Percentiles rank a stretch among this genome's conserved stretches.
phyloP scores from a whole-genome alignment of 345 rosid species.

The Mangifera indica region DNA sequence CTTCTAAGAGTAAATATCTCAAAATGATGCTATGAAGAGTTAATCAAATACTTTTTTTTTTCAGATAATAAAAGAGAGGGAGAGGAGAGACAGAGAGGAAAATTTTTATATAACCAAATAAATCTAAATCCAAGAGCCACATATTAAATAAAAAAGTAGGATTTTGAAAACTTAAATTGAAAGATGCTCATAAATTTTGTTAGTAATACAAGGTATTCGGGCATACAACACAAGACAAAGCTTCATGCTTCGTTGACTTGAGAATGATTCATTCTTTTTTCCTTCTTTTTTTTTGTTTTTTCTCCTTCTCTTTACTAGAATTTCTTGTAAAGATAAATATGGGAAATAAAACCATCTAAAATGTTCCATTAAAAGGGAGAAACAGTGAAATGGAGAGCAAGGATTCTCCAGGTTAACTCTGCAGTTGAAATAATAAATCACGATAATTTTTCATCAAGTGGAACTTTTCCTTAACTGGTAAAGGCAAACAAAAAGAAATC shows the following conservation, averaged over 20 bases:
- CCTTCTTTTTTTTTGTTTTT: background rate
- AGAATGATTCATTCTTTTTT: background rate
- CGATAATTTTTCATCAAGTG: background rate
- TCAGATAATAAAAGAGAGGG: background rate
- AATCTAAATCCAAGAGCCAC: background rate
- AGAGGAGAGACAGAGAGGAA: background rate
- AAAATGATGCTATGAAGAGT: background rate
- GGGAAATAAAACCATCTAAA: background rate
- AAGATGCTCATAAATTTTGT: background rate
- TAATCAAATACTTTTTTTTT: background rate
- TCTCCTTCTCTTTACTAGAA: background rate
- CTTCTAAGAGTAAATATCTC: constrained; percentile 3
- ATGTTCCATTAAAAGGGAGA: background rate
- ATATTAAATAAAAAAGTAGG: background rate
- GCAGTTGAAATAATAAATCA: constrained; percentile 5
- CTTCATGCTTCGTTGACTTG: constrained; percentile 10
- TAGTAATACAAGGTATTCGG: background rate
- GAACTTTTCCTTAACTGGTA: constrained; percentile 1
- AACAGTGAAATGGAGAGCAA: background rate
- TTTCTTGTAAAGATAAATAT: constrained; percentile 1
- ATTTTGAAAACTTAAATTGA: background rate
- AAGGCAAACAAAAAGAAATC: constrained; percentile 11
- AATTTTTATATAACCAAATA: constrained; percentile 8
- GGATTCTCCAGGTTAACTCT: background rate
- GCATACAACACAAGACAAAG: constrained; percentile 5